These are phyloP conservation scores for Pseudomonodictys pantanalensis DNA, from an alignment of 495 filamentous ascomycete genomes.

Conservation along the genomic window DNA sequence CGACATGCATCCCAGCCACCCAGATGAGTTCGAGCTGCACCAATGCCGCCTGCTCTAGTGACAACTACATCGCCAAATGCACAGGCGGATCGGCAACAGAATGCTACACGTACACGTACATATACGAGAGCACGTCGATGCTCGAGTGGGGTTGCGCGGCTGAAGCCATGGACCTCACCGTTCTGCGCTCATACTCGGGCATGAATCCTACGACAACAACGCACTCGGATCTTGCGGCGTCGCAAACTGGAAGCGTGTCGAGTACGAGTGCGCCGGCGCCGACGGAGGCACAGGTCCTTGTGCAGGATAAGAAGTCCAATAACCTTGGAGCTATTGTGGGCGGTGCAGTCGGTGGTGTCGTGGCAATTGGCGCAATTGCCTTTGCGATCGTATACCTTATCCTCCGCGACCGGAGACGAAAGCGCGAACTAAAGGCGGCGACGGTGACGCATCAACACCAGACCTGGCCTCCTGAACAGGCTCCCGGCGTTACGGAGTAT, in stretches of 20 bases:
- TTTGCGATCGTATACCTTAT: constrained; percentile 21
- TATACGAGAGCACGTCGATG: constrained; percentile 11
- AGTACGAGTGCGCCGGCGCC: not conserved
- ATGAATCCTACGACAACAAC: not conserved
- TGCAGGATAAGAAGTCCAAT: constrained; percentile 6
- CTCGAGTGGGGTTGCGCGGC: constrained; percentile 26
- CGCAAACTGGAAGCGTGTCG: not conserved
- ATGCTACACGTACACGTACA: constrained; percentile 32
- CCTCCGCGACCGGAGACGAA: constrained; percentile 18
- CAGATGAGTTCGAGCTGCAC: constrained; percentile 26
- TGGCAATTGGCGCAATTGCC: constrained; percentile 22
- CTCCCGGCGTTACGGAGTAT: constrained; percentile 29
- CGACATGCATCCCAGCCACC: constrained; percentile 28
- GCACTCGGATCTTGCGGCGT: not conserved
- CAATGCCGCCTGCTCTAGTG: constrained; percentile 17
- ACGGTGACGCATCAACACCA: not conserved
- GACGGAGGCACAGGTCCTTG: not conserved
- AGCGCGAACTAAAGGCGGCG: constrained; percentile 6
- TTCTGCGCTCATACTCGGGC: constrained; percentile 15
- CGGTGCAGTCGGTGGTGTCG: constrained; percentile 26
- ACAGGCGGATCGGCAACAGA: constrained; percentile 11
- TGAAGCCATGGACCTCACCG: constrained; percentile 16
- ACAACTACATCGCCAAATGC: constrained; percentile 29
- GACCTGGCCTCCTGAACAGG: constrained; percentile 16
- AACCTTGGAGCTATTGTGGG: constrained; percentile 30